Evolutionary conservation across 108 stramenopile genomes (phyloP).

Genomic region (Parmales sp.): DNA sequence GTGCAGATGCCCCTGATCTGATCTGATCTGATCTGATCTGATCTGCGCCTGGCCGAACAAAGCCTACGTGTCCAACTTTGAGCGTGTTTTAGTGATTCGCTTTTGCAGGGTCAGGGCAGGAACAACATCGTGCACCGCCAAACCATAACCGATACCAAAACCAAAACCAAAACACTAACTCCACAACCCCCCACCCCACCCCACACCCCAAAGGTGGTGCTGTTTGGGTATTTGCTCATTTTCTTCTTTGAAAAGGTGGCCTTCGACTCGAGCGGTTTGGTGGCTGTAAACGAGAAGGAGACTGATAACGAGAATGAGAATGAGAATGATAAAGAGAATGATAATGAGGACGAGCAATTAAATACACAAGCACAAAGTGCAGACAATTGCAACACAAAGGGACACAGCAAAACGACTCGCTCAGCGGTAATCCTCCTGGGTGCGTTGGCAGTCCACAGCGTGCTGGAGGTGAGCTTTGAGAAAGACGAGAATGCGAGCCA

Average conservation of each 20-base stretch:
- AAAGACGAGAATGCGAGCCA: too few species aligned
- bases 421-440: constrained; percentile 84
- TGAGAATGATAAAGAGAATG: neutral
- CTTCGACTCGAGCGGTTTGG: constrained; percentile 77
- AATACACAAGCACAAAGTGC: neutral
- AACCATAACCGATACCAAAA: neutral
- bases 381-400: neutral
- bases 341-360: neutral
- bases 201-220: constrained; percentile 61
- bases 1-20: too few species aligned
- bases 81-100: too few species aligned
- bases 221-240: constrained; percentile 82
- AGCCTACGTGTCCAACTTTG: too few species aligned
- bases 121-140: neutral
- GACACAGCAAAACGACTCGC: constrained; percentile 44
- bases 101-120: neutral
- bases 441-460: constrained; percentile 84
- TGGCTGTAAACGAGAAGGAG: constrained; percentile 58
- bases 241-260: constrained; percentile 95
- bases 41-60: too few species aligned
- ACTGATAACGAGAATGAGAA: constrained; percentile 1
- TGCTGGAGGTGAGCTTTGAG: too few species aligned
- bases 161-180: neutral
- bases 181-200: constrained; percentile 4
- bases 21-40: too few species aligned